Evolutionary conservation across 306 rosid species (phyloP).

Genomic region (Cucurbita maxima): DNA sequence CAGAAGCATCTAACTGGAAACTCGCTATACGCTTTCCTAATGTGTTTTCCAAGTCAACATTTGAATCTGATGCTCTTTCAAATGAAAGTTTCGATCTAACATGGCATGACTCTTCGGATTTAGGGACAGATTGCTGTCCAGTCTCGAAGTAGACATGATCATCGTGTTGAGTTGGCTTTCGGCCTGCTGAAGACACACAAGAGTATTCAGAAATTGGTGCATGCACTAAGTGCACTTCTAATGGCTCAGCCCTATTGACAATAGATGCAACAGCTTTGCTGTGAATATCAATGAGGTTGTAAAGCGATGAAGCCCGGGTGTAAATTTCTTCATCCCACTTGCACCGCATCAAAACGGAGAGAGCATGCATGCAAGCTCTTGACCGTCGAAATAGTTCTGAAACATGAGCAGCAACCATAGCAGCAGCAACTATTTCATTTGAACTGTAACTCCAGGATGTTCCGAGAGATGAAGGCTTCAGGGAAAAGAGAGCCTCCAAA

Average conservation of each 20-base stretch:
- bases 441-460: slow-evolving; percentile 97
- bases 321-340: slow-evolving; percentile 82
- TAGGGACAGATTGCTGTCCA: slow-evolving; percentile 30
- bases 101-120: slow-evolving; percentile 19
- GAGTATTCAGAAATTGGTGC: slow-evolving; percentile 44
- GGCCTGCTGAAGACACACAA: slow-evolving; percentile 18
- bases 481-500: slow-evolving; percentile 81
- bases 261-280: slow-evolving; percentile 89
- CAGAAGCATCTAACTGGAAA: slow-evolving; percentile 77
- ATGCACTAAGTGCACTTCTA: slow-evolving; percentile 63
- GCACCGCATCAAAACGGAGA: slow-evolving; percentile 79
- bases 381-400: slow-evolving; percentile 88
- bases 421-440: slow-evolving; percentile 96
- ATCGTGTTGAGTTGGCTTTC: slow-evolving; percentile 28
- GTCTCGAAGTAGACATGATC: slow-evolving; percentile 30
- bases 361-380: slow-evolving; percentile 98
- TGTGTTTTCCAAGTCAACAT: slow-evolving; percentile 30
- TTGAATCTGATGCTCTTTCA: slow-evolving; percentile 26
- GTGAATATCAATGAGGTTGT: slow-evolving; percentile 86
- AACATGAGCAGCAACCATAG: slow-evolving; percentile 98
- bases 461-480: slow-evolving; percentile 91
- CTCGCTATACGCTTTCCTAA: slow-evolving; percentile 51
- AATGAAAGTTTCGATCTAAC: slow-evolving; percentile 27
- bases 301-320: slow-evolving; percentile 76
- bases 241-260: slow-evolving; percentile 80